Percentiles rank a stretch among this genome's conserved stretches.
These are phyloP conservation scores for Emmonsiellopsis sp. DNA, from an alignment of 2,329 filamentous ascomycete species.

Conservation along the genomic window DNA sequence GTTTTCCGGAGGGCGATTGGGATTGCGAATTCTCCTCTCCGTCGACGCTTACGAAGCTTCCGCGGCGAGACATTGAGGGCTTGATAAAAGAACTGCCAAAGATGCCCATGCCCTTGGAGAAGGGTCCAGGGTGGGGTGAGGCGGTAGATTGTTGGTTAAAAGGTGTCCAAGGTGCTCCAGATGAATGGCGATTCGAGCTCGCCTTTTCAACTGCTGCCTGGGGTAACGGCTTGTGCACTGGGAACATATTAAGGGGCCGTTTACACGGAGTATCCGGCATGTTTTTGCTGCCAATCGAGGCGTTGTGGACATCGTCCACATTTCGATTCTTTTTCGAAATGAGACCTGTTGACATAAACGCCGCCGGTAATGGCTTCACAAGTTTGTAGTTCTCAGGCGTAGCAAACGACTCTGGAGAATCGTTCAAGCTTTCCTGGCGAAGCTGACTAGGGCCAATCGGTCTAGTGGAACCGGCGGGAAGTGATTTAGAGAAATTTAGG, in stretches of 20 bases:
- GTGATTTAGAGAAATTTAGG: slow-evolving; percentile 62
- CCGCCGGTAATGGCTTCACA: slow-evolving; percentile 66
- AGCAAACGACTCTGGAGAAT: slow-evolving; percentile 49
- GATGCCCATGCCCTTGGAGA: slow-evolving; percentile 54
- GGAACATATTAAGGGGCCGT: slow-evolving; percentile 62
- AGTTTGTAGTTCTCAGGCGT: slow-evolving; percentile 71
- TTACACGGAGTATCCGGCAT: slow-evolving; percentile 97
- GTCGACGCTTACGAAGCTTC: slow-evolving; percentile 73
- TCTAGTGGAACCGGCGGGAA: slow-evolving; percentile 56
- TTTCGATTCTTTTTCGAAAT: slow-evolving; percentile 91
- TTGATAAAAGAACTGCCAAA: slow-evolving; percentile 50
- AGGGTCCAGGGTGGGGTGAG: slow-evolving; percentile 53
- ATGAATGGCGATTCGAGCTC: slow-evolving; percentile 60
- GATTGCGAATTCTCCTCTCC: slow-evolving; percentile 60
- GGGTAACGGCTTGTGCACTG: slow-evolving; percentile 46
- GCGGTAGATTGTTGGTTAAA: slow-evolving; percentile 52
- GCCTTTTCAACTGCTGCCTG: slow-evolving; percentile 54
- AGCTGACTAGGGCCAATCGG: slow-evolving; percentile 31
- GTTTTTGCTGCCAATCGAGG: slow-evolving; percentile 47
- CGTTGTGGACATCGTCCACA: slow-evolving; percentile 53
- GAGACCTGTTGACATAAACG: slow-evolving; percentile 88
- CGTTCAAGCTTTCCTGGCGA: slow-evolving; percentile 41
- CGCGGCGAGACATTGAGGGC: slow-evolving; percentile 43
- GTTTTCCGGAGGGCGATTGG: slow-evolving; percentile 46
- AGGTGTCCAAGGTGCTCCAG: slow-evolving; percentile 72